Evolutionary conservation across 2,329 filamentous ascomycete genomes (phyloP).

Genomic region (Neonectria hederae): DNA sequence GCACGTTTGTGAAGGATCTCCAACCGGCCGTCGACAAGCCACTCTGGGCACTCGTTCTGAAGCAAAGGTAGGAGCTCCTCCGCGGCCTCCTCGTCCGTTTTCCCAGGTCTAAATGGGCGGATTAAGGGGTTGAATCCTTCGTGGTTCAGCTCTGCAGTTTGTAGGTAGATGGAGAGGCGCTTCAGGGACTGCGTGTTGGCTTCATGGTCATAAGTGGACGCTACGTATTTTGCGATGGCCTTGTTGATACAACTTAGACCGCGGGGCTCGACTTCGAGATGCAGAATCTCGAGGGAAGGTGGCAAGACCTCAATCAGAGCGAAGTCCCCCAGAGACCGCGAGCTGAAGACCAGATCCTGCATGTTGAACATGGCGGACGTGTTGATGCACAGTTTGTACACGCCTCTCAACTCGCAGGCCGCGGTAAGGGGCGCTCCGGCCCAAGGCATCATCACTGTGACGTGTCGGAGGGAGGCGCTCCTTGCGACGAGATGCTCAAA

Average conservation of each 20-base stretch:
- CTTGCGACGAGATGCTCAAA: background rate
- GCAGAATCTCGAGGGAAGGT: background rate
- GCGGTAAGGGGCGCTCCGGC: background rate
- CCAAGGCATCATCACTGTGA: background rate
- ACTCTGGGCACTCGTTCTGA: background rate
- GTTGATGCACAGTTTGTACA: background rate
- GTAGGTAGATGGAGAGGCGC: background rate
- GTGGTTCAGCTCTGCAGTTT: background rate
- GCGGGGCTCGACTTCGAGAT: background rate
- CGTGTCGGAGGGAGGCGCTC: background rate
- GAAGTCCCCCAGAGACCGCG: background rate
- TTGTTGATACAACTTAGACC: background rate
- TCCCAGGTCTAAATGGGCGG: background rate
- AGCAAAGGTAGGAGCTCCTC: background rate
- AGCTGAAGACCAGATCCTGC: background rate
- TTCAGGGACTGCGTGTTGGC: background rate
- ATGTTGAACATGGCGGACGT: background rate
- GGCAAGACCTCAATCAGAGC: background rate
- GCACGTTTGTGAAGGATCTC: background rate
- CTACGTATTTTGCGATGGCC: background rate
- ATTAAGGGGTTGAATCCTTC: background rate
- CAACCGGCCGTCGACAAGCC: background rate
- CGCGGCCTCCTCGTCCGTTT: background rate
- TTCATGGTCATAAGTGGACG: background rate
- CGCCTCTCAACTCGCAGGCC: background rate